Evolutionary conservation across 352 stramenopile species (phyloP), one percentile per base, ranked within the genome.

Genomic region (Globisporangium mamillatum): DNA sequence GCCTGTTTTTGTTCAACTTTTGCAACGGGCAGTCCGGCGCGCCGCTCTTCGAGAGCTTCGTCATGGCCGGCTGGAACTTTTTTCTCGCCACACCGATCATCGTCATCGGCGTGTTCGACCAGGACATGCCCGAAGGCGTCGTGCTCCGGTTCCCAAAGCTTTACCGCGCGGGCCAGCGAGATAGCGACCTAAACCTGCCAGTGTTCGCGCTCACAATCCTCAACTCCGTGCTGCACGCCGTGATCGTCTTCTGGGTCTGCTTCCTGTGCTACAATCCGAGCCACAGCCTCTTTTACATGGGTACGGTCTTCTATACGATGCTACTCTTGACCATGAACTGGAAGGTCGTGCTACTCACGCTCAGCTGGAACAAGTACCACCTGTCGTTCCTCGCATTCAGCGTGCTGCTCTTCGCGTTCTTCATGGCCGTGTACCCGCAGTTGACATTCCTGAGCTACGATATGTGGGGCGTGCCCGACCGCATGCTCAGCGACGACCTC

Each of bases 1-100:
- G 81, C 57, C 77, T 98, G 63, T 97, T 98, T 73, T 75, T 98
- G 4, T 91, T 90, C 73, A 97, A 93, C 69, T 89, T 98, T 53
- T 97, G 86, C 76, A 98, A 94, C 72, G 94, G 93, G 18, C 95
- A 98, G 62, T 98, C 90, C 20, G 96, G 84, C 41, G 70, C 76
- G 18, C 77, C 89, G 27, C 67, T 96, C 1, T 96, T 94, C 56
- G 88, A 96, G 74, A 87, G 77, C 32, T 91, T 89, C 52, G 80
- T 91, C 29, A 89, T 91, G 79, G 83, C 83, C 3, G 81, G 81
- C 3, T 90, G 83, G 83, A 91, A 91, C 58, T 94, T 98, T 59
- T 97, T 93, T 63, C 93, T 92, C 1, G 86, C 86, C 29, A 71
- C 98, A 14, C 96, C 97, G 9, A 98, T 98, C 69, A 79, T 92